Evolutionary conservation across 1,139 yeast genomes (phyloP).

Genomic region (Magnusiomyces suaveolens): DNA sequence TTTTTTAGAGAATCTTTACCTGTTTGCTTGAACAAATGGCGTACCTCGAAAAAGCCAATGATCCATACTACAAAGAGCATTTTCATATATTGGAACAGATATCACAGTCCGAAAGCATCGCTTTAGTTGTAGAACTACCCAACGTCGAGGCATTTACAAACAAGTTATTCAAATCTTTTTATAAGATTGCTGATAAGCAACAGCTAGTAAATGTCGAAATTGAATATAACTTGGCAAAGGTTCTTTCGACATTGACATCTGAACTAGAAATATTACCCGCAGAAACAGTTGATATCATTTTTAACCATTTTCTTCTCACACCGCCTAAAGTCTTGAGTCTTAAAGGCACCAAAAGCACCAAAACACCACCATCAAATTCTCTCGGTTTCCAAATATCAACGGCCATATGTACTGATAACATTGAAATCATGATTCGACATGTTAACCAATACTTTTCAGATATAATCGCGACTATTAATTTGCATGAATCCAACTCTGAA

Average conservation of each 20-base stretch:
- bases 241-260: slow-evolving; percentile 65
- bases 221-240: slow-evolving; percentile 55
- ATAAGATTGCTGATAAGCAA: slow-evolving; percentile 37
- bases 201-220: slow-evolving; percentile 19
- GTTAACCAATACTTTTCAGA: slow-evolving; percentile 77
- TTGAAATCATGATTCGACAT: slow-evolving; percentile 68
- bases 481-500: slow-evolving; percentile 23
- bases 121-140: slow-evolving; percentile 67
- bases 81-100: slow-evolving; percentile 57
- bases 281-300: slow-evolving; percentile 50
- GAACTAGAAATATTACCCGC: slow-evolving; percentile 66
- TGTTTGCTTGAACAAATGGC: slow-evolving; percentile 52
- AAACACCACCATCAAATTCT: slow-evolving; percentile 28
- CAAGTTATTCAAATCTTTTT: slow-evolving; percentile 52
- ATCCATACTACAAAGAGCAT: slow-evolving; percentile 58
- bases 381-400: slow-evolving; percentile 63
- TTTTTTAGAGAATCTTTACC: slow-evolving; percentile 10
- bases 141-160: slow-evolving; percentile 49
- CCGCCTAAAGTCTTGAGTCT: slow-evolving; percentile 30
- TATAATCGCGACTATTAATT: slow-evolving; percentile 35
- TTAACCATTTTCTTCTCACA: slow-evolving; percentile 43
- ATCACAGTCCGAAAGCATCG: slow-evolving; percentile 72
- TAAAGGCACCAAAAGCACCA: slow-evolving; percentile 13
- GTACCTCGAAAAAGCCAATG: slow-evolving; percentile 47
- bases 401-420: slow-evolving; percentile 57